These are phyloP conservation scores for Fonsecaea pedrosoi DNA, from an alignment of 2,329 filamentous ascomycete species.

Conservation along the genomic window DNA sequence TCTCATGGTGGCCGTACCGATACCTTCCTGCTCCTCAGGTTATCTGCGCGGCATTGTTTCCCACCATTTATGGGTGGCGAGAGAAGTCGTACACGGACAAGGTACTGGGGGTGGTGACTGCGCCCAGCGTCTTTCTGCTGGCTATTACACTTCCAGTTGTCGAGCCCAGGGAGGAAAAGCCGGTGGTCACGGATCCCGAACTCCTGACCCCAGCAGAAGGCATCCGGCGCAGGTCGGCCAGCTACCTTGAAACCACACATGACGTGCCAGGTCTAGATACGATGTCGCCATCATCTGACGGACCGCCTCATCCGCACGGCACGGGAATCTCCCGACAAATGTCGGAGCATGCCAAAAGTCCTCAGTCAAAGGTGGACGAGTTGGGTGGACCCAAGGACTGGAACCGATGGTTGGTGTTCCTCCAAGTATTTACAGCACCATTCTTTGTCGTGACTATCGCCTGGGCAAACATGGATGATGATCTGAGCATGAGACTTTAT, in stretches of 20 bases:
- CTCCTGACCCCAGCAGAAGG: constrained; percentile 34
- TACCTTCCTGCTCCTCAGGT: constrained; percentile 74
- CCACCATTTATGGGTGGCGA: constrained; percentile 81
- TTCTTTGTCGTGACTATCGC: constrained; percentile 79
- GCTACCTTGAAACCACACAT: constrained; percentile 45
- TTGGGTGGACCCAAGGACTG: constrained; percentile 62
- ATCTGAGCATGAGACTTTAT: constrained; percentile 55
- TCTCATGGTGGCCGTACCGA: constrained; percentile 82
- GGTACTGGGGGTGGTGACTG: constrained; percentile 78
- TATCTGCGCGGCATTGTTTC: constrained; percentile 78
- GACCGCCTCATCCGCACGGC: constrained; percentile 31
- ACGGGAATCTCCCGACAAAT: constrained; percentile 39
- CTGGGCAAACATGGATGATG: constrained; percentile 63
- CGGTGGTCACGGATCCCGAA: constrained; percentile 49
- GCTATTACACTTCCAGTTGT: constrained; percentile 92
- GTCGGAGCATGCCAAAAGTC: constrained; percentile 50
- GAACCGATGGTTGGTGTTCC: constrained; percentile 87
- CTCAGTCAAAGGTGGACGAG: constrained; percentile 47
- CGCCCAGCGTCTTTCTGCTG: constrained; percentile 88
- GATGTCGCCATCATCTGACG: constrained; percentile 23
- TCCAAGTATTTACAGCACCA: constrained; percentile 87
- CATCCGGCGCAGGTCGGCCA: constrained; percentile 34
- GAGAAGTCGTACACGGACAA: constrained; percentile 87
- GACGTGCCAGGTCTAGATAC: constrained; percentile 46
- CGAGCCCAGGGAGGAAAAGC: constrained; percentile 67